Percentiles rank a stretch among this genome's conserved stretches.
Conservation (phyloP, 257 asterid genomes). For the Solanum piurae region DNA sequence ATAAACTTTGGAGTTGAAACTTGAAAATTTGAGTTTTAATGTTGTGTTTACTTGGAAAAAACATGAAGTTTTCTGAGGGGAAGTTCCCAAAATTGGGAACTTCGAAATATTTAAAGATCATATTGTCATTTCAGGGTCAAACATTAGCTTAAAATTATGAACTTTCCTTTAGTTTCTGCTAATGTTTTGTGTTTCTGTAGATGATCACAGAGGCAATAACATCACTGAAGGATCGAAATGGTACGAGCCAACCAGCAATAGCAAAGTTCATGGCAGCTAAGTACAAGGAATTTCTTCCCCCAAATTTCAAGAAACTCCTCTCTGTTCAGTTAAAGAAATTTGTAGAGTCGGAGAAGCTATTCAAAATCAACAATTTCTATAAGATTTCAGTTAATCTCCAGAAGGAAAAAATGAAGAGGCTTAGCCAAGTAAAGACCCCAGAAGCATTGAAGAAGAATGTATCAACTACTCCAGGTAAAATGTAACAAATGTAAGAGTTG, state of each 20-base stretch:
- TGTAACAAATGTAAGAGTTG: neutral
- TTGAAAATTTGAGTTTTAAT: too few species aligned
- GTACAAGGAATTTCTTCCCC: conserved; percentile 29
- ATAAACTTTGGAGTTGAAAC: neutral
- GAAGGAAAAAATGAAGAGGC: conserved; percentile 10
- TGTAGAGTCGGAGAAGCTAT: conserved; percentile 35
- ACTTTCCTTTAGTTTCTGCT: neutral
- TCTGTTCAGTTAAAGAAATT: conserved; percentile 38
- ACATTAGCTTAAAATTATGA: neutral
- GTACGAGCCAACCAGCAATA: conserved; percentile 58
- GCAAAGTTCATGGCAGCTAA: conserved; percentile 40
- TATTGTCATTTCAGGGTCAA: neutral
- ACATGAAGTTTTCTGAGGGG: neutral
- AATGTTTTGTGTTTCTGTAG: conserved; percentile 4
- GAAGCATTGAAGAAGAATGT: conserved; percentile 34
- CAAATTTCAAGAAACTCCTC: conserved; percentile 35
- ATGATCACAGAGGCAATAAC: conserved; percentile 54
- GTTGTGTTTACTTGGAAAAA: neutral
- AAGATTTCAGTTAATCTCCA: conserved; percentile 14
- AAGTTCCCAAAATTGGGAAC: neutral
- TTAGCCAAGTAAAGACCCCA: conserved; percentile 48
- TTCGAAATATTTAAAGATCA: neutral
- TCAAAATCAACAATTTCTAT: conserved; percentile 40
- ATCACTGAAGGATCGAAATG: conserved; percentile 41
- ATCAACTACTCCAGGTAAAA: neutral